A percentile compares a stretch with the other conserved stretches of the same genome.
Conservation (phyloP, 176 grass and related monocot species). For the Oryza punctata region DNA sequence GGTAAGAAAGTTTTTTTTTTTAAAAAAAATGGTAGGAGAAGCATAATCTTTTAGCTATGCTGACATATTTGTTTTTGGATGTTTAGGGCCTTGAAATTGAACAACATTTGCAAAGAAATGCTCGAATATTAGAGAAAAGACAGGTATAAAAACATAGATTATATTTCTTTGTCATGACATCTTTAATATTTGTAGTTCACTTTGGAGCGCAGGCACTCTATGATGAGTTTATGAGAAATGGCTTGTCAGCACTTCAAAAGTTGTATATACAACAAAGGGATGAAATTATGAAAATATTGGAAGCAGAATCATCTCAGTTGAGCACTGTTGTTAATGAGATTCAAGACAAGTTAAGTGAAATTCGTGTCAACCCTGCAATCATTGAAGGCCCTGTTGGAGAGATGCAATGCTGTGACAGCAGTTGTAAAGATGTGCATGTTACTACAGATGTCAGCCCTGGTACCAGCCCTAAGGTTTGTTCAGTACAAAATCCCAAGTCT, state of each 20-base stretch:
- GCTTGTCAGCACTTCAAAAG: constrained; percentile 48
- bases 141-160: constrained; percentile 53
- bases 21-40: constrained; percentile 35
- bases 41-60: constrained; percentile 15
- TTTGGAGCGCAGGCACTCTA: constrained; percentile 58
- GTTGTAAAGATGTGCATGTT: constrained; percentile 89
- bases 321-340: constrained; percentile 50
- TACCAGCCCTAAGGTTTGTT: constrained; percentile 56
- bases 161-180: neutral
- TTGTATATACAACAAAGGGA: constrained; percentile 50
- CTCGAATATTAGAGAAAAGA: constrained; percentile 66
- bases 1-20: constrained; percentile 49
- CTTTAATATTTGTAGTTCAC: constrained; percentile 31
- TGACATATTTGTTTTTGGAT: constrained; percentile 40
- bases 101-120: constrained; percentile 80
- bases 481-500: neutral
- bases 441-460: constrained; percentile 43
- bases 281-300: constrained; percentile 77
- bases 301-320: constrained; percentile 70
- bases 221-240: constrained; percentile 60
- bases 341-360: constrained; percentile 62
- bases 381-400: constrained; percentile 35
- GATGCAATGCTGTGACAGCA: constrained; percentile 51
- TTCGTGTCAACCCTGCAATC: constrained; percentile 39
- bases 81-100: constrained; percentile 87